These are phyloP conservation scores for Pleomassaria siparia DNA, from an alignment of 2,329 filamentous ascomycete genomes.

Conservation along the genomic window DNA sequence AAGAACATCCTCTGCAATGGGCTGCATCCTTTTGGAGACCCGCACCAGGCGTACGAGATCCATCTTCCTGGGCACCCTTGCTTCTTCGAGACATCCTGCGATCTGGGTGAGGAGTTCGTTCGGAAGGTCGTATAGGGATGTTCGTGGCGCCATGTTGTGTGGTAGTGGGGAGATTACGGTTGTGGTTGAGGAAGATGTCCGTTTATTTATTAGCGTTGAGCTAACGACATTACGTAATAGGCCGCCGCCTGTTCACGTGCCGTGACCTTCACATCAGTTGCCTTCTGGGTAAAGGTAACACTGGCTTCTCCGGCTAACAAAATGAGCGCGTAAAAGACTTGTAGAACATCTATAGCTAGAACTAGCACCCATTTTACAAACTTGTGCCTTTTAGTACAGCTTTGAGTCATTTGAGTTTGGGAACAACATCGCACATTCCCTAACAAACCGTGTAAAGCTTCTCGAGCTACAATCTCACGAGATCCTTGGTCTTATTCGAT, in stretches of 20 bases:
- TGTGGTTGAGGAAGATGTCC: neutral
- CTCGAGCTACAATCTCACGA: too few relatives aligned
- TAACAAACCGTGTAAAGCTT: too few relatives aligned
- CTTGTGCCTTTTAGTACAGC: too few relatives aligned
- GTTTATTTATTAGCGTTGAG: neutral
- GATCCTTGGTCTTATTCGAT: too few relatives aligned
- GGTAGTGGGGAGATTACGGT: neutral
- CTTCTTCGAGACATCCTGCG: conserved; percentile 5
- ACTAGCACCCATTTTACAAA: too few relatives aligned
- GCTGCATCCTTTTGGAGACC: conserved; percentile 17
- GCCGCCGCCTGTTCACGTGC: neutral
- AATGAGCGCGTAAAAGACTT: too few relatives aligned
- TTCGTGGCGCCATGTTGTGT: neutral
- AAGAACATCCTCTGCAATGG: conserved; percentile 21
- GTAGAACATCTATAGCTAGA: too few relatives aligned
- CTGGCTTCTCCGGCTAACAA: too few relatives aligned
- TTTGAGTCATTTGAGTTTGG: too few relatives aligned
- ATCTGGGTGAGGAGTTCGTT: conserved; percentile 24
- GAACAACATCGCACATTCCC: too few relatives aligned
- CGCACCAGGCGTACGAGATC: conserved; percentile 20
- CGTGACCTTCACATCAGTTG: neutral
- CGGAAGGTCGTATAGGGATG: conserved; percentile 16
- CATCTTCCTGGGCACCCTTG: neutral
- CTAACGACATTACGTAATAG: neutral
- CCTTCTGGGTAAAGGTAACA: too few relatives aligned